Base-by-base conservation (phyloP, 352 stramenopile genomes). In the Phytophthora sojae region DNA sequence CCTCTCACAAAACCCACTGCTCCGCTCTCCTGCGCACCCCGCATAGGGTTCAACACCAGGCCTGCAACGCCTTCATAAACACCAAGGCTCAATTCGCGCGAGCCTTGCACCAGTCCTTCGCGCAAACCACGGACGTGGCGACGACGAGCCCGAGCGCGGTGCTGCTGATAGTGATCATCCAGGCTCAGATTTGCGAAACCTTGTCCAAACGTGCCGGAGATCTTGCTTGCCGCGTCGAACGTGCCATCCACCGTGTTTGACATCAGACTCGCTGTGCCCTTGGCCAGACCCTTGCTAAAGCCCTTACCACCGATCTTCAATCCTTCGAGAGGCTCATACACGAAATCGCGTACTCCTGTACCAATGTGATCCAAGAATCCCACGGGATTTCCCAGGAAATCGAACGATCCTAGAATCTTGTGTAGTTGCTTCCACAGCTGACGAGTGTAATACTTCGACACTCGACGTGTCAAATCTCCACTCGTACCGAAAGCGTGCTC, bases 261-360 rank as follows among this genome's bases (percentile, higher is more conserved):
- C 52, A 97, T 91, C 25, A 97, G 68, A 85, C 88, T 96, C 12
- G 90, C 89, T 12, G 90, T 95, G 25, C 90, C 90, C 61, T 97
- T 97, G 5, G 90, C 90, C 23, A 97, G 66, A 17, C 90, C 90
- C 63, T 92, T 92, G 61, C 90, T 91, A 57, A 97, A 96, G 11
- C 89, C 87, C 64, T 96, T 94, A 7, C 89, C 89, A 19, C 90
- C 90, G 25, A 94, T 88, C 50, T 97, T 96, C 15, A 98, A 77
- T 32, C 94, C 94, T 73, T 99, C 90, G 19, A 99, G 87, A 17
- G 97, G 96, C 71, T 99, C 97, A 70, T 99, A 99, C 52, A 99
- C 98, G 66, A 99, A 99, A 66, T 98, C 94, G 50, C 94, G 85
- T 42, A 99, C 95, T 51, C 96, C 97, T 25, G 92, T 98, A 45